Conservation (phyloP, 2,329 filamentous ascomycete genomes). For the Claviceps sp. region DNA sequence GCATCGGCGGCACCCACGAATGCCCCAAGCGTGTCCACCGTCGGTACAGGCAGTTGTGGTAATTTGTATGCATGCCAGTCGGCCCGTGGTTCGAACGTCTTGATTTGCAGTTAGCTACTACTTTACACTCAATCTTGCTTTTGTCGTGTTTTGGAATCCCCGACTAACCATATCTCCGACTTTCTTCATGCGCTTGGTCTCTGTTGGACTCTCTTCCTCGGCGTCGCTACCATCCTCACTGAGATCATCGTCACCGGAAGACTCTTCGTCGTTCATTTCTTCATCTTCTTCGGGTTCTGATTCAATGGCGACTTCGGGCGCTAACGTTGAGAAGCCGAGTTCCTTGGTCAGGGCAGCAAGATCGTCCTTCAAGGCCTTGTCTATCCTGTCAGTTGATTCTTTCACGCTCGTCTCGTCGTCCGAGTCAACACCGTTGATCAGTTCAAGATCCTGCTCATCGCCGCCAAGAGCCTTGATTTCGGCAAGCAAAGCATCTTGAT, state of each 20-base stretch:
- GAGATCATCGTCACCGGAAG: constrained; percentile 13
- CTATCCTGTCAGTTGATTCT: constrained; percentile 21
- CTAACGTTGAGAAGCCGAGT: constrained; percentile 23
- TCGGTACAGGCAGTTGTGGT: constrained; percentile 28
- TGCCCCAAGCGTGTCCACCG: constrained; percentile 30
- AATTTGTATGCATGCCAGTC: constrained; percentile 41
- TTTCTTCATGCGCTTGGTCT: constrained; percentile 12
- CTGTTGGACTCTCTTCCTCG: constrained; percentile 18
- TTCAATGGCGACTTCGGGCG: constrained; percentile 22
- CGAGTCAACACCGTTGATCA: constrained; percentile 40
- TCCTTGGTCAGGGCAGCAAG: constrained; percentile 26
- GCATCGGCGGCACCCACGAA: constrained; percentile 31
- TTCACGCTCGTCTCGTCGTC: constrained; percentile 24
- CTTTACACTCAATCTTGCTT: background rate
- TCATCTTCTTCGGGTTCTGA: constrained; percentile 23
- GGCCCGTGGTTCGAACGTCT: constrained; percentile 44
- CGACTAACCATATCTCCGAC: constrained; percentile 22
- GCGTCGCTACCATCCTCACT: constrained; percentile 17
- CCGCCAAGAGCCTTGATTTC: constrained; percentile 54
- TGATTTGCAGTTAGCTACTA: constrained; percentile 19
- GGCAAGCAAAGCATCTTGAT: constrained; percentile 35
- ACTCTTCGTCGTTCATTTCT: constrained; percentile 16
- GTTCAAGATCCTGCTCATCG: constrained; percentile 48
- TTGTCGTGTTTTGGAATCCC: background rate
- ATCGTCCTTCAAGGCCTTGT: constrained; percentile 26